These are phyloP conservation scores for Golovinomyces cichoracearum DNA, from an alignment of 2,329 filamentous ascomycete genomes.

Conservation along the genomic window DNA sequence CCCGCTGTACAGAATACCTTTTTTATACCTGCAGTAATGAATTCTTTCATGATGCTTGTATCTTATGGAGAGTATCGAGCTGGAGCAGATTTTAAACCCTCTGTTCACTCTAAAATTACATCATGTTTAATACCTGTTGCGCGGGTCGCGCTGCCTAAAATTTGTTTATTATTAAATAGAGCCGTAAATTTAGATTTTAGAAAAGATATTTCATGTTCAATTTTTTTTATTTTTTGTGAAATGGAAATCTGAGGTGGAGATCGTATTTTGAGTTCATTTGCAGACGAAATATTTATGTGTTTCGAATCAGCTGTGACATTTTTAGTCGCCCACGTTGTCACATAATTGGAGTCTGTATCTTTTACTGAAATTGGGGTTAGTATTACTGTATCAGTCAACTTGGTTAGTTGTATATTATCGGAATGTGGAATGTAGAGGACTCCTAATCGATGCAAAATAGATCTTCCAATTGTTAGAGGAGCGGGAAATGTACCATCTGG, in stretches of 20 bases:
- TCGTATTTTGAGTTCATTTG: neutral
- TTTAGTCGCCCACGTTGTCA: neutral
- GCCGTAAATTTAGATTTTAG: neutral
- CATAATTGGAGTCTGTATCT: neutral
- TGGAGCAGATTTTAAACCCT: neutral
- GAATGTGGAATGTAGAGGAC: neutral
- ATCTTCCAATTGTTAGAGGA: constrained; percentile 1
- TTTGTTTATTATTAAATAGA: neutral
- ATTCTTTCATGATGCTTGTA: neutral
- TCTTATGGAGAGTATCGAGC: neutral
- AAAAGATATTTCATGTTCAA: neutral
- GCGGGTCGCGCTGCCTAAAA: neutral
- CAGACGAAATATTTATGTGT: too few relatives aligned
- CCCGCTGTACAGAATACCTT: neutral
- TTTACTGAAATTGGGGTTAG: neutral
- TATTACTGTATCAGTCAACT: neutral
- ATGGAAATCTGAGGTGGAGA: neutral
- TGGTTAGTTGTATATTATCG: neutral
- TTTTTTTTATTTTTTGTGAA: neutral
- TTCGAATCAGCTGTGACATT: neutral
- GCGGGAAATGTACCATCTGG: constrained; percentile 1
- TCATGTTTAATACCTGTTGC: neutral
- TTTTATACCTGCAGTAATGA: neutral
- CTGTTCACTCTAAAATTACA: neutral
- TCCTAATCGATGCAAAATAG: neutral